Conservation (phyloP, 768 basidiomycete species). For the Tricholoma sp. region DNA sequence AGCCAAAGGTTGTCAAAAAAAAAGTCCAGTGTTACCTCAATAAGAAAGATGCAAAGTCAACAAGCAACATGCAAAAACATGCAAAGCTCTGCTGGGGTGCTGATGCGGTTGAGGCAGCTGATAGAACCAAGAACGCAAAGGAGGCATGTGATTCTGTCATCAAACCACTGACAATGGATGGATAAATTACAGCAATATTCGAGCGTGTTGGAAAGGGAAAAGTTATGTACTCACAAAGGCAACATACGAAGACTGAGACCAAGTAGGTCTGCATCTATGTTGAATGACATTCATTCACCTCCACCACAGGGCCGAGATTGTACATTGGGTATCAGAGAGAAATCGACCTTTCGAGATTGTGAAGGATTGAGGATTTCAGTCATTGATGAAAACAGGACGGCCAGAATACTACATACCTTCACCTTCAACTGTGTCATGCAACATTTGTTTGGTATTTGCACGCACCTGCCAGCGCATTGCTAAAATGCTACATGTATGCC, state of each 20-base stretch:
- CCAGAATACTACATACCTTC: constrained; percentile 29
- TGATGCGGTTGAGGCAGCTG: not conserved
- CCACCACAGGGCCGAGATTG: constrained; percentile 25
- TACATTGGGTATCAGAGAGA: constrained; percentile 11
- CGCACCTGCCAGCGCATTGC: constrained; percentile 15
- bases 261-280: constrained; percentile 9
- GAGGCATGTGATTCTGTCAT: not conserved
- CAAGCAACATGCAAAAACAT: not conserved
- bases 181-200: constrained; percentile 22
- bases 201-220: constrained; percentile 18
- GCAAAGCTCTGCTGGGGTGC: constrained; percentile 2
- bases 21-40: not conserved
- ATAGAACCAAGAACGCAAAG: not conserved
- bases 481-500: constrained; percentile 21
- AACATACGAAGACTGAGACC: constrained; percentile 16
- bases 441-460: constrained; percentile 24
- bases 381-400: constrained; percentile 26
- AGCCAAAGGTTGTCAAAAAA: not conserved
- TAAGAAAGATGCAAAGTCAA: not conserved
- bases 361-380: constrained; percentile 21
- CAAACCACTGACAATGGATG: not conserved
- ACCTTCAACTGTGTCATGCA: constrained; percentile 21
- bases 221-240: constrained; percentile 21
- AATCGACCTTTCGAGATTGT: constrained; percentile 26
- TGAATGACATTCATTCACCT: no score